Evolutionary conservation across 2,329 filamentous ascomycete species (phyloP).

Genomic region (Chrysoporthe cubensis): DNA sequence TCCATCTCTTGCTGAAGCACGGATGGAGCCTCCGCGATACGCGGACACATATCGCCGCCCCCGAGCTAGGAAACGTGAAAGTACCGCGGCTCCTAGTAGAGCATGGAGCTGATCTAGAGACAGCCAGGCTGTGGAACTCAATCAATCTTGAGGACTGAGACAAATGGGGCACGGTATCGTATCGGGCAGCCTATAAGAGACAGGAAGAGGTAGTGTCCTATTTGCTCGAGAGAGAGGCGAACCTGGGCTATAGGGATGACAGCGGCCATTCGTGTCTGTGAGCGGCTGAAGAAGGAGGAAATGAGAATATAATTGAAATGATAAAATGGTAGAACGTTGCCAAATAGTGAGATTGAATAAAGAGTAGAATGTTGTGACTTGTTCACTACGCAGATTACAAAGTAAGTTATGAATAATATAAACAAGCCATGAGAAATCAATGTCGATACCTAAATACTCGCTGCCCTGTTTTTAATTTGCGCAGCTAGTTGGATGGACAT

Average conservation of each 20-base stretch:
- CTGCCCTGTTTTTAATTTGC: too few relatives aligned
- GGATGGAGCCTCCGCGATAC: too few relatives aligned
- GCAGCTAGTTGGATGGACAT: too few relatives aligned
- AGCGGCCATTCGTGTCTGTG: not conserved
- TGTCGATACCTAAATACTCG: too few relatives aligned
- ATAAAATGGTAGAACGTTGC: not conserved
- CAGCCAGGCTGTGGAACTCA: not conserved
- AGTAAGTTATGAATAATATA: too few relatives aligned
- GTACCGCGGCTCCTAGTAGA: not conserved
- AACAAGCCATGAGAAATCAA: too few relatives aligned
- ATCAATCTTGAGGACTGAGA: not conserved
- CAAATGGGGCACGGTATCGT: not conserved
- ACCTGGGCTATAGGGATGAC: not conserved
- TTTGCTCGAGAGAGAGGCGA: not conserved
- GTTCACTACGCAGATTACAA: too few relatives aligned
- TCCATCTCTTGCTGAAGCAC: too few relatives aligned
- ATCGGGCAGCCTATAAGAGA: not conserved
- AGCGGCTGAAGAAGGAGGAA: not conserved
- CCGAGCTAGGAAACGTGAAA: too few relatives aligned
- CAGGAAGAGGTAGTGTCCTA: not conserved
- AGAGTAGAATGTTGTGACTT: too few relatives aligned
- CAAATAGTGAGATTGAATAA: not conserved
- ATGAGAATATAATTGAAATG: not conserved
- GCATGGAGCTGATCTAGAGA: not conserved
- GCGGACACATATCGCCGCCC: too few relatives aligned